Evolutionary conservation across 176 grass and related monocot species (phyloP).

Genomic region (Triticum turgidum): DNA sequence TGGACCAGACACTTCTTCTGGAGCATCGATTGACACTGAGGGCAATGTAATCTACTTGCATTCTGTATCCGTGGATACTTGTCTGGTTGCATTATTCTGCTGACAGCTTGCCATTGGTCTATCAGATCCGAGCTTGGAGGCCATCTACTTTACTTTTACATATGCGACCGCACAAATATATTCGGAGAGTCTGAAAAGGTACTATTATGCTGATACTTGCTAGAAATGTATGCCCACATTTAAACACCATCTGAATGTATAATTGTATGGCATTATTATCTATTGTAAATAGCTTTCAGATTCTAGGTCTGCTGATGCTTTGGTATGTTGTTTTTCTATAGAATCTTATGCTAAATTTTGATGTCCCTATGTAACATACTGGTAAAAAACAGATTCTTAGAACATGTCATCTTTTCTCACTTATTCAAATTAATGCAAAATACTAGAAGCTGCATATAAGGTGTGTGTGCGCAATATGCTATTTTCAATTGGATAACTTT

Average conservation of each 20-base stretch:
- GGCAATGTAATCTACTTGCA: slow-evolving; percentile 64
- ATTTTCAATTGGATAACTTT: slow-evolving; percentile 12
- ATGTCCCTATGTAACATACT: background rate
- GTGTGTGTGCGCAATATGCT: background rate
- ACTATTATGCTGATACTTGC: slow-evolving; percentile 22
- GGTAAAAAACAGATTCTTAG: slow-evolving; percentile 7
- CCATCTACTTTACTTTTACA: slow-evolving; percentile 83
- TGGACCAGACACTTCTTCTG: slow-evolving; percentile 75
- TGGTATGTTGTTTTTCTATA: background rate
- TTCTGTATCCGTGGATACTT: slow-evolving; percentile 13
- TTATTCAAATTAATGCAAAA: slow-evolving; percentile 20
- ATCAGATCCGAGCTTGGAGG: slow-evolving; percentile 93
- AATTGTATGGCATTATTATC: slow-evolving; percentile 15
- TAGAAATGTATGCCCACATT: background rate
- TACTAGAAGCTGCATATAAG: background rate
- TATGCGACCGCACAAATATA: slow-evolving; percentile 88
- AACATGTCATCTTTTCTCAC: background rate
- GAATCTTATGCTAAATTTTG: background rate
- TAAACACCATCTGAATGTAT: slow-evolving; percentile 9
- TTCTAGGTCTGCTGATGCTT: slow-evolving; percentile 2
- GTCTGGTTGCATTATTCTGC: slow-evolving; percentile 23
- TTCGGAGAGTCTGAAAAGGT: slow-evolving; percentile 94
- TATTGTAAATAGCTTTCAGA: slow-evolving; percentile 15
- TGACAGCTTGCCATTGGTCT: slow-evolving; percentile 32
- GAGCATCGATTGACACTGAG: slow-evolving; percentile 78